A percentile compares a stretch with the other conserved stretches of the same genome.
These are phyloP conservation scores for Sungouiozyma ichnusensis DNA, from an alignment of 805 yeast species.

Conservation along the genomic window DNA sequence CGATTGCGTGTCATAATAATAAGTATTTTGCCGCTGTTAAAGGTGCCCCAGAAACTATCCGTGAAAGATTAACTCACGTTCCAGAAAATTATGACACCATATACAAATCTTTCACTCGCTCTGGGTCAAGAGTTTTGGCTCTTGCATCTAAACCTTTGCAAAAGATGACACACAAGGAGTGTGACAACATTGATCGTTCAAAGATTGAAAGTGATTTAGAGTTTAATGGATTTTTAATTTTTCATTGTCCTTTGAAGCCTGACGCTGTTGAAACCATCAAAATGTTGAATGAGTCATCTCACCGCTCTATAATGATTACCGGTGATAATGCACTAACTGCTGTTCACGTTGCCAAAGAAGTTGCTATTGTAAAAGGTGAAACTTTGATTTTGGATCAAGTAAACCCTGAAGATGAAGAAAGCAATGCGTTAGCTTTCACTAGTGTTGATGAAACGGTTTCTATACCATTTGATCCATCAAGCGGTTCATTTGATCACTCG, in stretches of 20 bases:
- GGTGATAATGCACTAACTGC: constrained; percentile 99
- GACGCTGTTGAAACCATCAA: constrained; percentile 86
- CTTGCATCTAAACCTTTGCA: constrained; percentile 73
- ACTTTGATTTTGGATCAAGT: constrained; percentile 81
- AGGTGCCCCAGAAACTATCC: constrained; percentile 97
- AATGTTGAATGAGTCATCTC: constrained; percentile 91
- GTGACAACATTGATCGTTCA: constrained; percentile 59
- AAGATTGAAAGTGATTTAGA: constrained; percentile 61
- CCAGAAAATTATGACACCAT: constrained; percentile 77
- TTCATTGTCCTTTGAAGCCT: constrained; percentile 91
- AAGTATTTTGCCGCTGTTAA: constrained; percentile 72
- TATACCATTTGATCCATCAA: constrained; percentile 54
- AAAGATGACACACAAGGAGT: constrained; percentile 36
- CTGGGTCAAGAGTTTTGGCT: constrained; percentile 96
- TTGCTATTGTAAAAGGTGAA: constrained; percentile 73
- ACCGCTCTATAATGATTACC: constrained; percentile 94
- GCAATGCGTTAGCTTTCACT: constrained; percentile 64
- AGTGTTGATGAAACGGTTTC: constrained; percentile 66
- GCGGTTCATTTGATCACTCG: constrained; percentile 24
- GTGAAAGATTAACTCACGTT: constrained; percentile 56
- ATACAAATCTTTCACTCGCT: constrained; percentile 82
- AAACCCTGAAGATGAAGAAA: constrained; percentile 49
- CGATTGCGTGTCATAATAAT: constrained; percentile 53
- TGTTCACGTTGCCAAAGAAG: constrained; percentile 93
- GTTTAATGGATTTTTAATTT: constrained; percentile 90